Evolutionary conservation across 2,329 filamentous ascomycete genomes (phyloP).

Genomic region (Colletotrichum noveboracense): DNA sequence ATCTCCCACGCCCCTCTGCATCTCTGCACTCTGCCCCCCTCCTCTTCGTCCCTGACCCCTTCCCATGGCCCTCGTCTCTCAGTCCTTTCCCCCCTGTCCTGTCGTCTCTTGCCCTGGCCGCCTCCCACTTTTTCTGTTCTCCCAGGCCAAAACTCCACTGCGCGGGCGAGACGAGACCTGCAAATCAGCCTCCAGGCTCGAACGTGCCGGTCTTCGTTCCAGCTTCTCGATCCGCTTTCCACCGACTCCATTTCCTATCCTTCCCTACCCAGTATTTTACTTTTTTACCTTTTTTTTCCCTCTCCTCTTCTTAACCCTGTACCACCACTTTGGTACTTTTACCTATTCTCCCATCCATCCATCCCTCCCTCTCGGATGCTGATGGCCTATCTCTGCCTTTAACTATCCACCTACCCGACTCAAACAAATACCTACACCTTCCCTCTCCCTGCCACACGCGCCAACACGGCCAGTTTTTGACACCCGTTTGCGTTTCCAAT

Average conservation of each 20-base stretch:
- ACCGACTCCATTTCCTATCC: slow-evolving; percentile 9
- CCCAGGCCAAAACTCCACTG: slow-evolving; percentile 11
- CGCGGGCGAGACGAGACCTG: slow-evolving; percentile 15
- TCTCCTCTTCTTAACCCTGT: background rate
- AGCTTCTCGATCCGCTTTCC: slow-evolving; percentile 14
- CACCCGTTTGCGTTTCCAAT: slow-evolving; percentile 18
- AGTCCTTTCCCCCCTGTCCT: background rate
- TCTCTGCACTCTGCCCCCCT: slow-evolving; percentile 4
- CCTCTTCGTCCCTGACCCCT: background rate
- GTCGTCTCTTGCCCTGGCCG: slow-evolving; percentile 16
- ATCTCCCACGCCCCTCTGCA: slow-evolving; percentile 19
- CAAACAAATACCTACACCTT: background rate
- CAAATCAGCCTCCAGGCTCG: slow-evolving; percentile 20
- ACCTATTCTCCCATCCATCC: background rate
- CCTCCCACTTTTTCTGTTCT: slow-evolving; percentile 2
- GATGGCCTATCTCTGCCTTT: background rate
- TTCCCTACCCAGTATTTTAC: slow-evolving; percentile 16
- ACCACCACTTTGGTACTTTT: background rate
- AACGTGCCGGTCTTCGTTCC: slow-evolving; percentile 21
- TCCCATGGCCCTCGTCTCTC: background rate
- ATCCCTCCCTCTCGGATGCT: slow-evolving; percentile 3
- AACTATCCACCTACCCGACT: slow-evolving; percentile 10
- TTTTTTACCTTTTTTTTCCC: slow-evolving; percentile 11
- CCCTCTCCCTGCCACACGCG: background rate
- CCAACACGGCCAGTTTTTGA: slow-evolving; percentile 1